Conservation (phyloP, 2,329 filamentous ascomycete species). For the Pezicula rhizophila region DNA sequence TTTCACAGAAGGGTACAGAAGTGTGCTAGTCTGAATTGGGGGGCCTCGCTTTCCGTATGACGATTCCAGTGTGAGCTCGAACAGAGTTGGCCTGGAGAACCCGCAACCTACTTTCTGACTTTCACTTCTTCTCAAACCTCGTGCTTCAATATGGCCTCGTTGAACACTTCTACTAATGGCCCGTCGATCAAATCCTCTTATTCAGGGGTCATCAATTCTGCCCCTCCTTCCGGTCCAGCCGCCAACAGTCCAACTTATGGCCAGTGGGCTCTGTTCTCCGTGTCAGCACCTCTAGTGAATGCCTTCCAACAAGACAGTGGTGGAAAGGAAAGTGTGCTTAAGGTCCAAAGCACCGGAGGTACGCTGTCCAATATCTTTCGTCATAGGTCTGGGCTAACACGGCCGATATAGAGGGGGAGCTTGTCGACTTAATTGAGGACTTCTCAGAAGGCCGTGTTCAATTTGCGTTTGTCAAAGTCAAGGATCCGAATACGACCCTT, state of each 20-base stretch:
- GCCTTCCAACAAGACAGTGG: constrained; percentile 80
- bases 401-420: constrained; percentile 70
- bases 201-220: constrained; percentile 58
- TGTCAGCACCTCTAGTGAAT: constrained; percentile 85
- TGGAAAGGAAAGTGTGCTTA: constrained; percentile 87
- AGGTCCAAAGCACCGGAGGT: constrained; percentile 90
- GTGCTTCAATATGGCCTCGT: constrained; percentile 58
- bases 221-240: constrained; percentile 47
- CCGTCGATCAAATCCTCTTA: constrained; percentile 83
- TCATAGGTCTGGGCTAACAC: background rate
- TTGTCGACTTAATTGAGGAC: constrained; percentile 85
- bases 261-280: constrained; percentile 91
- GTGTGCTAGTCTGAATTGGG: too few species aligned
- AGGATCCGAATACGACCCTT: constrained; percentile 82
- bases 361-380: constrained; percentile 9
- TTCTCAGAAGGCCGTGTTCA: constrained; percentile 96
- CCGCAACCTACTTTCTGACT: background rate
- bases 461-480: constrained; percentile 95
- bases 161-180: constrained; percentile 74
- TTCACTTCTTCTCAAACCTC: background rate
- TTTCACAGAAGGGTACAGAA: too few species aligned
- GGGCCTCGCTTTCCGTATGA: too few species aligned
- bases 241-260: constrained; percentile 73
- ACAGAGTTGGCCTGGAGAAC: background rate
- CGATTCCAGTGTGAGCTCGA: too few species aligned